A percentile compares a stretch with the other conserved stretches of the same genome.
These are phyloP conservation scores for Linum usitatissimum DNA, from an alignment of 345 rosid genomes.

Conservation along the genomic window DNA sequence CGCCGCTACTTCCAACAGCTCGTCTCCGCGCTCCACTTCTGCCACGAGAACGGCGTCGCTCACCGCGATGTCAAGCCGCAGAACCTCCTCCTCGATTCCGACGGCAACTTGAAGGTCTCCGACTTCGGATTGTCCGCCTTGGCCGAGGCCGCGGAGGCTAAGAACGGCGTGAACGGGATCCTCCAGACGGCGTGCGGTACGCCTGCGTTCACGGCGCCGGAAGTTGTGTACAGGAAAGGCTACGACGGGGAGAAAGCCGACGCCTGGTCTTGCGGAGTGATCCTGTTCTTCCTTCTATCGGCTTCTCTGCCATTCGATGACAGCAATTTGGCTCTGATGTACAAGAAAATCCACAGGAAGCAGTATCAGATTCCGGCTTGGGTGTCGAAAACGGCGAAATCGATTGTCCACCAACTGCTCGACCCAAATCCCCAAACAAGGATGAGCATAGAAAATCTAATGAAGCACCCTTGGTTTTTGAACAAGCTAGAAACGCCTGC, in stretches of 20 bases:
- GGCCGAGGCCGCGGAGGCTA: slow-evolving; percentile 16
- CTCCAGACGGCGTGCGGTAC: slow-evolving; percentile 73
- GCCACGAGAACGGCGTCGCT: slow-evolving; percentile 71
- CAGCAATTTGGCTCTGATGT: slow-evolving; percentile 43
- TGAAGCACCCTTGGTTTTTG: slow-evolving; percentile 44
- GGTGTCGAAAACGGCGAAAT: slow-evolving; percentile 37
- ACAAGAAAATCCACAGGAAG: slow-evolving; percentile 36
- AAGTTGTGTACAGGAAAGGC: slow-evolving; percentile 32
- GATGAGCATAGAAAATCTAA: slow-evolving; percentile 45
- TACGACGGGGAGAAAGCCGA: slow-evolving; percentile 71
- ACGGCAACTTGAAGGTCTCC: slow-evolving; percentile 57
- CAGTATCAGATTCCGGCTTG: slow-evolving; percentile 51
- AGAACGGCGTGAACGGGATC: not conserved
- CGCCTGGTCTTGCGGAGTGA: slow-evolving; percentile 87
- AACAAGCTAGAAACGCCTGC: slow-evolving; percentile 36
- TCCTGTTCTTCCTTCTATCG: slow-evolving; percentile 45
- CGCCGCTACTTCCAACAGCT: slow-evolving; percentile 70
- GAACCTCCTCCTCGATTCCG: slow-evolving; percentile 55
- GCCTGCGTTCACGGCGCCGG: slow-evolving; percentile 49
- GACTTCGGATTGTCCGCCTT: slow-evolving; percentile 80
- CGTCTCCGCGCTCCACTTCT: slow-evolving; percentile 57
- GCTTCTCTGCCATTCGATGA: slow-evolving; percentile 60
- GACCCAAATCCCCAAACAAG: slow-evolving; percentile 72
- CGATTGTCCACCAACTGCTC: slow-evolving; percentile 43
- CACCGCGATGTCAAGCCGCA: slow-evolving; percentile 94